Evolutionary conservation across 805 yeast genomes (phyloP), one percentile per base, ranked within the genome.

Genomic region (Hemisphaericaspora nanyangensis): DNA sequence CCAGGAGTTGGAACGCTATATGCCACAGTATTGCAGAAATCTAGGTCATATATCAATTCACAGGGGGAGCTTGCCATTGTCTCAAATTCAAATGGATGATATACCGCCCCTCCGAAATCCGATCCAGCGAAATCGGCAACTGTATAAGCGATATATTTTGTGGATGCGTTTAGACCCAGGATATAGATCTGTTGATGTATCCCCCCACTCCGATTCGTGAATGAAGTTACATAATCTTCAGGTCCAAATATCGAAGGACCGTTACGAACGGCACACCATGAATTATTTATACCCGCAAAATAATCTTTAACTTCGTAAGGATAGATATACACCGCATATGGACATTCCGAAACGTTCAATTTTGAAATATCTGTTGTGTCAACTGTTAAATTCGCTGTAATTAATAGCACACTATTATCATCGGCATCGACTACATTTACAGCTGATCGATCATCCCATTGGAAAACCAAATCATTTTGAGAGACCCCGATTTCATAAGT

Each of bases 11-110:
- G 98, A 0, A 86, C 96, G 0, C 95, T 74, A 61, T 90, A 91
- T 1, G 96, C 93, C 17, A 91, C 95, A 33, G 77, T 76, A 22
- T 70, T 59, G 59, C 99, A 91, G 52, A 89, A 89, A 2, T 76
- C 80, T 43, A 91, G 67, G 42, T 78, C 84, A 55, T 77, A 87
- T 13, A 89, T 75, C 35, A 90, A 61, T 43, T 82, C 77, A 57
- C 99, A 91, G 1, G 85, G 74, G 15, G 67, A 63, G 2, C 70
- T 55, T 18, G 58, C 59, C 58, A 76, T 60, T 2, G 87, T 78
- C 29, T 75, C 72, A 43, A 91, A 85, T 27, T 59, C 57, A 30
- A 82, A 72, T 8, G 72, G 72, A 6, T 65, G 57, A 51, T 77
- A 85, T 0, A 85, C 68, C 3, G 79, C 71, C 5, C 95, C 95